Evolutionary conservation across 345 rosid species (phyloP).

Genomic region (Gossypium sturtianum): DNA sequence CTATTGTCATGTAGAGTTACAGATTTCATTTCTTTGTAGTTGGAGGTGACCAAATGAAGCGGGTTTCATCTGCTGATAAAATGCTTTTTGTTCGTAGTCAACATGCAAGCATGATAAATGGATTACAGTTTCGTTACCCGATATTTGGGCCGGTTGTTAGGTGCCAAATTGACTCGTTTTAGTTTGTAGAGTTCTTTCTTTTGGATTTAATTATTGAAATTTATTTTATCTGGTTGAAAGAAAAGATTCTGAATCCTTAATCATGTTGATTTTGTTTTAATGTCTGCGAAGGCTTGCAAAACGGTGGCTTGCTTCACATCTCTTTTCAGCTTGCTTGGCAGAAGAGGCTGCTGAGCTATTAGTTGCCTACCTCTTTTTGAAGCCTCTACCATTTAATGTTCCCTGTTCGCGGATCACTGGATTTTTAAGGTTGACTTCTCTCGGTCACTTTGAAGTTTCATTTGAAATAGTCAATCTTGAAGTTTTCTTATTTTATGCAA

Average conservation of each 20-base stretch:
- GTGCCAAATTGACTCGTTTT: slow-evolving; percentile 26
- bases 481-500: background rate
- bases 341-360: slow-evolving; percentile 85
- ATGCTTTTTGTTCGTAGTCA: slow-evolving; percentile 65
- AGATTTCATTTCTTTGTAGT: slow-evolving; percentile 31
- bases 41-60: slow-evolving; percentile 46
- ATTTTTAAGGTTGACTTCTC: slow-evolving; percentile 58
- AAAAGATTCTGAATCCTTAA: background rate
- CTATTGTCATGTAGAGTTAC: slow-evolving; percentile 16
- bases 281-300: slow-evolving; percentile 71
- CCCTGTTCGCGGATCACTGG: slow-evolving; percentile 86
- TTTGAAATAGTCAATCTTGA: background rate
- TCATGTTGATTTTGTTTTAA: background rate
- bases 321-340: slow-evolving; percentile 80
- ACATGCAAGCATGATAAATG: slow-evolving; percentile 96
- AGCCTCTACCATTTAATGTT: slow-evolving; percentile 67
- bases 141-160: slow-evolving; percentile 72
- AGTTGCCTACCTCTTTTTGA: slow-evolving; percentile 74
- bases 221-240: background rate
- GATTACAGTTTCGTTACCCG: slow-evolving; percentile 60
- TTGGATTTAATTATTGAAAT: background rate
- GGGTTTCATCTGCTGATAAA: slow-evolving; percentile 55
- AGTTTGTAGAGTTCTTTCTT: slow-evolving; percentile 10
- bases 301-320: slow-evolving; percentile 88
- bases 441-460: background rate